Conservation (phyloP, 768 basidiomycete genomes). For the Suillus occidentalis region DNA sequence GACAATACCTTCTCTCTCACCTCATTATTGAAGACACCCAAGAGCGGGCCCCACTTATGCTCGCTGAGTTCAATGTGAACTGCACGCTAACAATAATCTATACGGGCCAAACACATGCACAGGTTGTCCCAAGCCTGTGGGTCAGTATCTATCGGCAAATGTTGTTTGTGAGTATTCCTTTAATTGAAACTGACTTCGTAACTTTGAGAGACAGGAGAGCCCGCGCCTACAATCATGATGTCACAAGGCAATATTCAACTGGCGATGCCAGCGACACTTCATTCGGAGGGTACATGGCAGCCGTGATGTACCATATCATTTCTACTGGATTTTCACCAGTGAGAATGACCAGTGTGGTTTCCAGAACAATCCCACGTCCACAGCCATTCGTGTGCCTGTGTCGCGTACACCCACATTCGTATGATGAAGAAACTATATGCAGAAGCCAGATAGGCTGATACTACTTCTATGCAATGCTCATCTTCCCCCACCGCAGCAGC, state of each 20-base stretch:
- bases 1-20: conserved; percentile 14
- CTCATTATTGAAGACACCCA: conserved; percentile 1
- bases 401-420: conserved; percentile 4
- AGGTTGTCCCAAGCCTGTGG: conserved; percentile 31
- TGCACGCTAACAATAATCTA: conserved; percentile 66
- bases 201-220: conserved; percentile 77
- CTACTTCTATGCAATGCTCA: conserved; percentile 50
- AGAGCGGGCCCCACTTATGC: conserved; percentile 16
- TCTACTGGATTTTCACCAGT: conserved; percentile 74
- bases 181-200: conserved; percentile 17
- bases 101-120: conserved; percentile 36
- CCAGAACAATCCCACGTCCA: conserved; percentile 68
- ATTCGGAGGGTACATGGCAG: conserved; percentile 56
- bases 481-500: conserved; percentile 33
- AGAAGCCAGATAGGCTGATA: conserved; percentile 53
- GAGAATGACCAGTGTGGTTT: conserved; percentile 56
- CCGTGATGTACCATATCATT: conserved; percentile 63
- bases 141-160: conserved; percentile 71
- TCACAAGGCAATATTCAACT: conserved; percentile 47
- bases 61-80: conserved; percentile 51
- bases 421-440: conserved; percentile 62
- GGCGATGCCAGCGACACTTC: conserved; percentile 71
- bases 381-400: conserved; percentile 69
- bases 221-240: conserved; percentile 57
- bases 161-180: conserved; percentile 69